Evolutionary conservation across 2,329 filamentous ascomycete species (phyloP).

Genomic region (Paraphaeosphaeria sporulosa): DNA sequence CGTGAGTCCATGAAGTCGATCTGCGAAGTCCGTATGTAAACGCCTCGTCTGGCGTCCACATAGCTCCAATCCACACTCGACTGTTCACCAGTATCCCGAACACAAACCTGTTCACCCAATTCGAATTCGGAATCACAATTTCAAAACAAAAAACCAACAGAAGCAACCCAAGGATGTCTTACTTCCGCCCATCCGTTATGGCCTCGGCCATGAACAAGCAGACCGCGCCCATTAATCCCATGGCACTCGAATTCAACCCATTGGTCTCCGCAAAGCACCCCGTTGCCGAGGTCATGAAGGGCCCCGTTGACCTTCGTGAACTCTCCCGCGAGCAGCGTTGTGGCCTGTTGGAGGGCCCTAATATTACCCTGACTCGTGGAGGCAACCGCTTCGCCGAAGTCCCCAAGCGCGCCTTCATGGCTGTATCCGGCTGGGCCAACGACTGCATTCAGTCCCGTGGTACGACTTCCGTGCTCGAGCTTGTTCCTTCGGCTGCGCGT

Average conservation of each 20-base stretch:
- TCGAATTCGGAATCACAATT: too few species aligned
- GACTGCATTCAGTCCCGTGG: neutral
- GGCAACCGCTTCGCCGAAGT: neutral
- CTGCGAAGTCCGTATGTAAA: too few species aligned
- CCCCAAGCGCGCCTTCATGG: conserved; percentile 1
- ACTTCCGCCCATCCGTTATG: too few species aligned
- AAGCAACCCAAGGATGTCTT: too few species aligned
- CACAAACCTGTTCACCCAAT: too few species aligned
- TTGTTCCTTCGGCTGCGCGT: neutral
- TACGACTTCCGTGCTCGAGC: neutral
- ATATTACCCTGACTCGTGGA: neutral
- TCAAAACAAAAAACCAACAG: too few species aligned
- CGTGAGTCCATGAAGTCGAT: too few species aligned
- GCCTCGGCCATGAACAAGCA: neutral
- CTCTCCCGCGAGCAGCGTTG: neutral
- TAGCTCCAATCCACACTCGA: too few species aligned
- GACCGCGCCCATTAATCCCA: neutral
- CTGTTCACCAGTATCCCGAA: too few species aligned
- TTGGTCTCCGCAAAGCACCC: neutral
- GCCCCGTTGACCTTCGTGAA: neutral
- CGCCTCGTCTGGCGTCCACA: too few species aligned
- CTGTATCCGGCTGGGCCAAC: neutral
- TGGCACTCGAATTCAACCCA: neutral
- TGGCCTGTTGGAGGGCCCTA: neutral
- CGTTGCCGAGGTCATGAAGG: neutral